phyloP scores from a whole-genome alignment of 2,329 filamentous ascomycete species.

The Fusarium pseudoanthophilum region DNA sequence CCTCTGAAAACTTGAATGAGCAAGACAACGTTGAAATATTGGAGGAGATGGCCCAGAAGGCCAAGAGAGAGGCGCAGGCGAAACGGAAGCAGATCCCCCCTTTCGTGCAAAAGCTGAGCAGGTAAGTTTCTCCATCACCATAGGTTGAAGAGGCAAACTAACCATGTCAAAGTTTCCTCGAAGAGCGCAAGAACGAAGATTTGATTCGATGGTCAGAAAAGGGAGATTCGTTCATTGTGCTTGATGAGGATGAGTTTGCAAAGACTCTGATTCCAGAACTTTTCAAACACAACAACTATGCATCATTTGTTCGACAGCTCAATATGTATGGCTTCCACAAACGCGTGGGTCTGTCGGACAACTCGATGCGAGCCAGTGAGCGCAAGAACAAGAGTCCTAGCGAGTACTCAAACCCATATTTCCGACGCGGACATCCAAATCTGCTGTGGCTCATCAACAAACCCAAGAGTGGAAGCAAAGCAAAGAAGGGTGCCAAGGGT shows the following conservation, averaged over 20 bases:
- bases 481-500: slow-evolving; percentile 68
- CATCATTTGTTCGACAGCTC: slow-evolving; percentile 92
- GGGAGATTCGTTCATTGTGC: slow-evolving; percentile 94
- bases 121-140: slow-evolving; percentile 65
- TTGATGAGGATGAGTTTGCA: slow-evolving; percentile 98
- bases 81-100: slow-evolving; percentile 97
- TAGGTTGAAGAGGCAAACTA: slow-evolving; percentile 22
- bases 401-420: slow-evolving; percentile 98
- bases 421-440: slow-evolving; percentile 91
- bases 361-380: slow-evolving; percentile 97
- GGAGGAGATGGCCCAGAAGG: slow-evolving; percentile 80
- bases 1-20: slow-evolving; percentile 54
- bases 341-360: slow-evolving; percentile 90
- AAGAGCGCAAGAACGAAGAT: slow-evolving; percentile 91
- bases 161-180: slow-evolving; percentile 78
- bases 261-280: slow-evolving; percentile 96
- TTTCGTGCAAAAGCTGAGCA: slow-evolving; percentile 98
- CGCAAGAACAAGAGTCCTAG: slow-evolving; percentile 97
- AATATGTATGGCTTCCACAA: slow-evolving; percentile 99
- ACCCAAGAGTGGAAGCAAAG: slow-evolving; percentile 78
- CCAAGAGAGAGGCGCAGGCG: slow-evolving; percentile 86
- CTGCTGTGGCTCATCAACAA: slow-evolving; percentile 97
- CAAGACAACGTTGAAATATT: slow-evolving; percentile 81
- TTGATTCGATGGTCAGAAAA: slow-evolving; percentile 97
- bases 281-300: slow-evolving; percentile 99